Percentiles rank a stretch among this genome's conserved stretches.
Conservation (phyloP, 192 early-diverging fungal species). For the Gonapodya prolifera region DNA sequence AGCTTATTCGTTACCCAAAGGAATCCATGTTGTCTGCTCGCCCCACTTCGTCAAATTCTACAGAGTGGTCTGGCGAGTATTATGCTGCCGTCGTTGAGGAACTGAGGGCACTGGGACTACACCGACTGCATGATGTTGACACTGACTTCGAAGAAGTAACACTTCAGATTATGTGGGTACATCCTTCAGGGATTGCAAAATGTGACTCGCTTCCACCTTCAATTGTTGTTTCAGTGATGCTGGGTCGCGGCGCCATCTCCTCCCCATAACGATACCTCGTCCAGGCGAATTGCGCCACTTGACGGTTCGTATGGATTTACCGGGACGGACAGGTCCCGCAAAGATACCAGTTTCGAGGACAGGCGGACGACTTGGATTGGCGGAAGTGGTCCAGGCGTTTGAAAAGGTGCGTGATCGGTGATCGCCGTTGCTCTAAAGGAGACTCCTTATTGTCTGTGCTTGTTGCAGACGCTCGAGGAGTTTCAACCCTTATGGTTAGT, state of each 20-base stretch:
- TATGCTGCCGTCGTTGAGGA: background rate
- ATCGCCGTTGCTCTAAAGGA: no score
- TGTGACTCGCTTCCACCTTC: background rate
- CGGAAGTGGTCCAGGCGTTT: background rate
- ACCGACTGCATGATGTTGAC: background rate
- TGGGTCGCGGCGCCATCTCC: background rate
- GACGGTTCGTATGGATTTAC: background rate
- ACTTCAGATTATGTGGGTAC: background rate
- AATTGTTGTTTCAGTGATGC: background rate
- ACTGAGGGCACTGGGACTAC: background rate
- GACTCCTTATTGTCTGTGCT: no score
- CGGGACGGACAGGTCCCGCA: background rate
- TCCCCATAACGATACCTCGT: background rate
- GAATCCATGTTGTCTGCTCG: background rate
- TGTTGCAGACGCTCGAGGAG: background rate
- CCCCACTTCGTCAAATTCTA: background rate
- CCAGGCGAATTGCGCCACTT: background rate
- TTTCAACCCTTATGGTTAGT: background rate
- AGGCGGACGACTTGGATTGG: background rate
- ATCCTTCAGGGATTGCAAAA: background rate
- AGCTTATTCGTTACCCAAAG: background rate
- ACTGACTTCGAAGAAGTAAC: background rate
- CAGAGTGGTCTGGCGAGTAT: background rate
- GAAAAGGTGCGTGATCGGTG: background rate
- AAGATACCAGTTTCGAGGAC: background rate